Base-by-base conservation (phyloP, 306 rosid species). In the Prunus mongolica region DNA sequence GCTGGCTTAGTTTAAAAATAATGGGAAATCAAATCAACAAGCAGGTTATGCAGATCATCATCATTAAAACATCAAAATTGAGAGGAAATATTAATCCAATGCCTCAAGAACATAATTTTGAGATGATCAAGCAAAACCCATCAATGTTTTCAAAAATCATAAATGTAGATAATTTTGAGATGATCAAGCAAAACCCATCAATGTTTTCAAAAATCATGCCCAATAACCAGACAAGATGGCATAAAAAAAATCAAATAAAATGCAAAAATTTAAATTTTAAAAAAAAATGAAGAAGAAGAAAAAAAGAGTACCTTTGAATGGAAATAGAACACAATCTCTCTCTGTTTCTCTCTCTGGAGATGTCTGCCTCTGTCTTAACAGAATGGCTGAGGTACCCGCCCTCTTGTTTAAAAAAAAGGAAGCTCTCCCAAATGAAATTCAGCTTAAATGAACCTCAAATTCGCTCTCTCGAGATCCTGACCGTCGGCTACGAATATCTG, bases 371-470 rank as follows among this genome's bases (percentile, higher is more conserved):
- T 57, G 69, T 34, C 51, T 62, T 38, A 66, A 82, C 76, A 49
- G 22, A 65, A 78, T 71, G 78, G 65, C 60, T 62, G 78, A 80
- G 78, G 77, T 84, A 76, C 89, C 87, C 84, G 88, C 87, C 80
- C 60, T 79, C 71, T 71, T 28, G 89, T 89, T 90, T 85, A 52
- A 87, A 90, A 88, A 88, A 84, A 83, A 76, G 75, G 84, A 65
- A 58, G 75, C 52, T 41, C 7, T 41, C 5, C 78, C 83, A 89
- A 85, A 93, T 79, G 88, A 86, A 93, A 87, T 87, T 84, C 83
- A 32, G 3, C 73, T 77, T 80, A 83, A 88, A 87, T 88, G 84
- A 71, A 77, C 83, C 89, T 62, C 86, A 91, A 89, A 87, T 88
- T 82, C 25, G n/a, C 63, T 76, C 12, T 65, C 27, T 46, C 14